Evolutionary conservation across 2,329 filamentous ascomycete species (phyloP).

Genomic region (Fusarium sp.): DNA sequence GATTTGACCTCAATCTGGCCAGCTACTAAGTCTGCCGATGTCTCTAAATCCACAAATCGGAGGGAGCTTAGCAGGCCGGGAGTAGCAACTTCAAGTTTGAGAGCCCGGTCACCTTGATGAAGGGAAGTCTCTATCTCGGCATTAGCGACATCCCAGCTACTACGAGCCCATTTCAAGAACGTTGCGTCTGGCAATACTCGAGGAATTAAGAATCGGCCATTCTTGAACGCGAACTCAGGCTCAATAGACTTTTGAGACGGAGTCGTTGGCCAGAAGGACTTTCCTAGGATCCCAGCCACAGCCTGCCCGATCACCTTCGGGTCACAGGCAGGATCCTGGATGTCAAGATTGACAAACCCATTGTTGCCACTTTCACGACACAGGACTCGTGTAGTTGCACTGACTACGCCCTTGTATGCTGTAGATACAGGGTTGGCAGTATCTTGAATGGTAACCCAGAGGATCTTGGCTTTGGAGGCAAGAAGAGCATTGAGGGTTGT

Average conservation of each 20-base stretch:
- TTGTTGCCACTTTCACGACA: conserved; percentile 10
- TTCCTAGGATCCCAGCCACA: background rate
- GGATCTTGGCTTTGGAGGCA: background rate
- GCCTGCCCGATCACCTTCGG: background rate
- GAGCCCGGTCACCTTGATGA: conserved; percentile 1
- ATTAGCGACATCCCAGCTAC: background rate
- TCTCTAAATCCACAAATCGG: background rate
- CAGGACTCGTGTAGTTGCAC: background rate
- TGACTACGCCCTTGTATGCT: conserved; percentile 1
- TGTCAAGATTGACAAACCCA: background rate
- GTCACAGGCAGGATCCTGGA: background rate
- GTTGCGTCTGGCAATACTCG: background rate
- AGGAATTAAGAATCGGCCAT: background rate
- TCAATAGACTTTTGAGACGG: background rate
- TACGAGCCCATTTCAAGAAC: conserved; percentile 12
- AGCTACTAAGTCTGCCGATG: background rate
- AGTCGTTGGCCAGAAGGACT: background rate
- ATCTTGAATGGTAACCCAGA: background rate
- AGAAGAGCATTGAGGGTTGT: conserved; percentile 1
- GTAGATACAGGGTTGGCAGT: background rate
- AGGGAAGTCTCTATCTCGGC: background rate
- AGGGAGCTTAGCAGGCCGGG: background rate
- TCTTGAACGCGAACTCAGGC: background rate
- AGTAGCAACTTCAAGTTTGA: background rate
- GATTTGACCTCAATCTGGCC: background rate